Evolutionary conservation across 179 eudicot genomes (phyloP).

Genomic region (Beta macrorhiza): DNA sequence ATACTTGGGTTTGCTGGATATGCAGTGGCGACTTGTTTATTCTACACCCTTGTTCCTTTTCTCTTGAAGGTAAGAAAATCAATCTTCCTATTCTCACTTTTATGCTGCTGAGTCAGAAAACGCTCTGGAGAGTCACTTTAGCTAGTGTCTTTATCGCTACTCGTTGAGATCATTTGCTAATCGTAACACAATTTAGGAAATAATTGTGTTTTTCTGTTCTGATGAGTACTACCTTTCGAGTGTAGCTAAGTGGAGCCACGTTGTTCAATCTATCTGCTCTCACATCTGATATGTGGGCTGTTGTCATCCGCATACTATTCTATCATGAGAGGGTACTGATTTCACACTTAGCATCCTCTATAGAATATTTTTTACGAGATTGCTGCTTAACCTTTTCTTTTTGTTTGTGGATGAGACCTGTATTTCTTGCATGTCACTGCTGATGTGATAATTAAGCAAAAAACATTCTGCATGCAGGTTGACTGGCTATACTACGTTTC

Average conservation of each 20-base stretch:
- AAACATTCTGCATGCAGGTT: conserved; percentile 24
- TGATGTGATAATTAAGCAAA: neutral
- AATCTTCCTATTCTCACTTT: neutral
- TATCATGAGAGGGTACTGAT: conserved; percentile 67
- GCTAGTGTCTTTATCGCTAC: neutral
- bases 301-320: conserved; percentile 68
- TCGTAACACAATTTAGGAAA: neutral
- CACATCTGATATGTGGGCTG: conserved; percentile 97
- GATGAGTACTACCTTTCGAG: neutral
- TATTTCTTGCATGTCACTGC: neutral
- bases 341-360: neutral
- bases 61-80: conserved; percentile 65
- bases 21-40: conserved; percentile 49
- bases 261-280: conserved; percentile 78
- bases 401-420: neutral
- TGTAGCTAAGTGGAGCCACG: conserved; percentile 80
- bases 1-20: conserved; percentile 58
- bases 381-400: neutral
- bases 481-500: conserved; percentile 36
- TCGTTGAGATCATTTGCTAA: no score
- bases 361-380: neutral
- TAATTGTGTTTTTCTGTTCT: neutral
- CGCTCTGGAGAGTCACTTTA: neutral
- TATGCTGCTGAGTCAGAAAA: neutral
- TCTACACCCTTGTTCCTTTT: conserved; percentile 56